Evolutionary conservation across 495 filamentous ascomycete species (phyloP), one percentile per base, ranked within the genome.

Genomic region (Hypoxylon perforatum): DNA sequence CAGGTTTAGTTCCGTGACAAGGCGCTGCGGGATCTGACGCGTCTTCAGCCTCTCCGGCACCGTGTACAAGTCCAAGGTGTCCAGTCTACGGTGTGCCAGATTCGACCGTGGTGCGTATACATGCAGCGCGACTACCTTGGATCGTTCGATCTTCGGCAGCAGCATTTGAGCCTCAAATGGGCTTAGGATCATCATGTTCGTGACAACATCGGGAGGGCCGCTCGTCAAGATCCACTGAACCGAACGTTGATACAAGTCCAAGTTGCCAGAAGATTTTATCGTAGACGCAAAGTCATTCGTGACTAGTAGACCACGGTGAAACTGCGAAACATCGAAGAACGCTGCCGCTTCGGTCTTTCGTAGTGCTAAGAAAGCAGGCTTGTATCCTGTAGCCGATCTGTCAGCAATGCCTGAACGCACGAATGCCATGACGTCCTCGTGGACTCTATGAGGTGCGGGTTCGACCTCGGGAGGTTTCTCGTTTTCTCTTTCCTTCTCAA

Each of bases 171-270:
- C 30, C 7, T 33, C 89, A 50, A 71, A 87, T 7, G 86, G 85
- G 71, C 88, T 91, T 58, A 91, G 78, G 18, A 91, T 73, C 14
- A 90, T 73, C 58, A 87, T 76, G 28, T 63, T 49, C 4, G 67
- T 41, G 23, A 72, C 67, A 5, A 36, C 52, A 17, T 11, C 18
- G 18, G 21, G 23, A 8, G 23, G 18, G 21, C 47, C 9, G 30
- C 70, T 64, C 12, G 79, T 81, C 7, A 89, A 60, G 10, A 91
- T 71, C 87, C 87, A 92, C 28, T 87, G 79, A 1, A 90, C 87
- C 0, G 80, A 78, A 1, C 86, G 79, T 45, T 85, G 81, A 65
- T 80, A 92, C 14, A 70, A 63, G 67, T 91, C 86, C 0, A 70
- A 69, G n/a, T 62, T 21, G 33, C 70, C 63, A 19, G 52, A 41